Base-by-base conservation (phyloP, 202 grass and related monocot genomes). In the Saccharum hybrid region DNA sequence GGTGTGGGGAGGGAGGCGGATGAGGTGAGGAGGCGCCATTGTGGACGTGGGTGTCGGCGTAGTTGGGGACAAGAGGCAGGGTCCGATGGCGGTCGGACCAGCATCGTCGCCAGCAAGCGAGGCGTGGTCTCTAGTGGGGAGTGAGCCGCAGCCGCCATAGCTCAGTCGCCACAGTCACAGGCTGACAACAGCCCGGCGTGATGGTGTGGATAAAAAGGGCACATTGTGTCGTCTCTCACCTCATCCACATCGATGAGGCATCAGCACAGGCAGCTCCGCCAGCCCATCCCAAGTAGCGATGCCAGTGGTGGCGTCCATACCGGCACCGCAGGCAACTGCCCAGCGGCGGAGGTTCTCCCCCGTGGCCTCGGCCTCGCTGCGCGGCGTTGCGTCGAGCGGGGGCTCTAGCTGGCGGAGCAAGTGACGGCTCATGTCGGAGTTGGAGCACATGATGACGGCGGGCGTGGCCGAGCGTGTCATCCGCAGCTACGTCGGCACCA, bases 381-480 rank as follows among this genome's bases (percentile, higher is more conserved):
- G 79, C 21, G 57, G 62, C 69, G 81, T 75, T 1, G 85, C 77
- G 42, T 81, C 85, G 49, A 83, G 86, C 40, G 86, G 81, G 37
- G 88, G 88, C 73, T 80, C 87, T 81, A 78, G 94, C 82, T 83
- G 88, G 78, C 90, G 92, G 85, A 88, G 82, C 69, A 87, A 87
- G 66, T 74, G 90, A 75, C 88, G 92, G 41, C 71, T 98, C 43
- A 90, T 98, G 79, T 88, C 76, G 80, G 88, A 90, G 72, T 90
- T 98, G 82, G 66, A 90, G 90, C 88, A 51, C 30, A 89, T 80
- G 51, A 90, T 77, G 63, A 90, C 72, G 80, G 84, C 80, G 15
- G 88, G 86, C 76, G 88, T 88, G 19, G 65, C 90, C 22, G 92
- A 93, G 75, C 85, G 87, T 66, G 81, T 98, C 62, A 88, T 98